Evolutionary conservation across 2,329 filamentous ascomycete genomes (phyloP), one percentile per base, ranked within the genome.

Genomic region (Zelopaecilomyces penicillatus): DNA sequence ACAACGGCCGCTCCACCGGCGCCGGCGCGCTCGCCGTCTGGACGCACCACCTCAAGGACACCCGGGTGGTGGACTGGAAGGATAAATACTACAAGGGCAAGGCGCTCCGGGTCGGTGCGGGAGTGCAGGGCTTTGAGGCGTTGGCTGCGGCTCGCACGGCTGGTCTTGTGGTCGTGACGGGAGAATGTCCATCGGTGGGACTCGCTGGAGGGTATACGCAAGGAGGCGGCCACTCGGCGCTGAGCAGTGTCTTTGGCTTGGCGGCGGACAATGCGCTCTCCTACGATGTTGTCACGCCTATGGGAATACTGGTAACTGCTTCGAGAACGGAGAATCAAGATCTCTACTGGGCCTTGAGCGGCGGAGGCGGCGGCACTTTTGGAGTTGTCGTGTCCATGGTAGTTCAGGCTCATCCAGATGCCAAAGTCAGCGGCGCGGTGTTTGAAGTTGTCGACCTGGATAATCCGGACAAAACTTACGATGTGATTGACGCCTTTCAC

Each of bases 141-240:
- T 63, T 71, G 35, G 58, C 57, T 30, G 69, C 67, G 29, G 75
- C 75, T 0, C 54, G 73, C 30, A 56, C 65, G 11, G 57, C 68
- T 7, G 69, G 68, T 0, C 61, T 74, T 5, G 68, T 66, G 0
- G 65, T 78, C 0, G 70, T 81, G 5, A 75, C 73, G 12, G 78
- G 78, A 6, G 73, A 75, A 12, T 76, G 76, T 46, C 53, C 58
- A 1, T 75, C 71, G 0, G 78, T 83, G 6, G 78, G 79, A 1
- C 54, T 79, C 2, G 72, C 75, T 0, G 81, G 80, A n/a, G 79
- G 80, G 1, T 84, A 76, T 52, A 72, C 67, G 2, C 75, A 79
- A 53, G 78, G 77, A 5, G 80, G 76, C 12, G 80, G 80, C 0
- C 76, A 80, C 52, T 70, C 68, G 1, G 63, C 70, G 1, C 64